Percentiles rank a stretch among this genome's conserved stretches.
Conservation (phyloP, 2,329 filamentous ascomycete genomes). For the Stagonosporopsis rhizophila region DNA sequence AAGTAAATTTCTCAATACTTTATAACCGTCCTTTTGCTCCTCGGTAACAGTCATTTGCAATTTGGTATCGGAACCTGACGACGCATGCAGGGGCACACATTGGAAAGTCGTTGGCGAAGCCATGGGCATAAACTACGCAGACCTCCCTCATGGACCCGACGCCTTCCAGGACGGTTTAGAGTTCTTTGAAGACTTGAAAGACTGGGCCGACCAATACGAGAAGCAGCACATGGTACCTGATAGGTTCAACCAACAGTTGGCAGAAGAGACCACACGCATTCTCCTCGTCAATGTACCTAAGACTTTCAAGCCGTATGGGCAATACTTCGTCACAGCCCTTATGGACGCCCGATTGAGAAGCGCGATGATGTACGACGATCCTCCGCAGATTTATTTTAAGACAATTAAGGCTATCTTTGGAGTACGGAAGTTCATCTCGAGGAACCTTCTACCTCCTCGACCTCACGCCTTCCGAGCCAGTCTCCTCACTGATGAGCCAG, state of each 20-base stretch:
- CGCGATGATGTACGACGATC: constrained; percentile 61
- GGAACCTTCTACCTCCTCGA: constrained; percentile 68
- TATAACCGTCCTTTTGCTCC: no score
- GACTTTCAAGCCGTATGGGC: constrained; percentile 54
- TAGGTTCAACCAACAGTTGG: constrained; percentile 51
- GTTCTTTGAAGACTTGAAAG: constrained; percentile 59
- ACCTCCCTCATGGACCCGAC: constrained; percentile 49
- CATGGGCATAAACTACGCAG: constrained; percentile 66
- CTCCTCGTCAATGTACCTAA: constrained; percentile 64
- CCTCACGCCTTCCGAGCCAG: constrained; percentile 39
- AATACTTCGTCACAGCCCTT: constrained; percentile 63
- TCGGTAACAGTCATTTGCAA: no score
- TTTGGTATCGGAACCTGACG: constrained; percentile 12
- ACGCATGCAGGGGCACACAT: constrained; percentile 59
- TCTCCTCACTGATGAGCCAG: constrained; percentile 54
- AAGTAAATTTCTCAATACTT: not conserved
- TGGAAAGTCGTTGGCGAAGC: constrained; percentile 76
- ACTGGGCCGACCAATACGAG: constrained; percentile 67
- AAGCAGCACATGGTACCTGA: constrained; percentile 61
- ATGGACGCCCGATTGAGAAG: constrained; percentile 70
- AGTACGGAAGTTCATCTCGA: constrained; percentile 63
- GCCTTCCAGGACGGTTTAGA: constrained; percentile 59
- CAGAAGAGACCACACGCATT: constrained; percentile 66
- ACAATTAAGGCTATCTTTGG: constrained; percentile 59
- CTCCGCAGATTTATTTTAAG: constrained; percentile 45